phyloP scores from a whole-genome alignment of 257 asterid species.

The Osmanthus fragrans region DNA sequence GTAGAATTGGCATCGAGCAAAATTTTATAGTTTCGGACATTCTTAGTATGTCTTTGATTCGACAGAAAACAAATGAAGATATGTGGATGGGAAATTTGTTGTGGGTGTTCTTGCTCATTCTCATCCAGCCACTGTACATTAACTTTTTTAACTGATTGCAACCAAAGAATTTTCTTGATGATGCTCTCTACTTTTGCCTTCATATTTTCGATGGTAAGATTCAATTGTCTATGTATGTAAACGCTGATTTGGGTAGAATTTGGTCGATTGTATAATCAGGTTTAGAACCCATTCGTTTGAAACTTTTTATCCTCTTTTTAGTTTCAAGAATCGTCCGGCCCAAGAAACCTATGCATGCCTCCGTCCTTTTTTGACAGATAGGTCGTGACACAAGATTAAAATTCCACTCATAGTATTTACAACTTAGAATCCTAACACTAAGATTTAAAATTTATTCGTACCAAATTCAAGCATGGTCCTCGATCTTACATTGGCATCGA shows the following conservation, averaged over 20 bases:
- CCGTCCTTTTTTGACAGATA: neutral
- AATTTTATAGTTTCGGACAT: conserved; percentile 58
- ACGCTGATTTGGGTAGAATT: neutral
- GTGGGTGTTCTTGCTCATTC: conserved; percentile 37
- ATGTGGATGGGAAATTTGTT: conserved; percentile 40
- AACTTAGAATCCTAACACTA: neutral
- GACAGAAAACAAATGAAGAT: conserved; percentile 25
- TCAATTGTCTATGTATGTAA: neutral
- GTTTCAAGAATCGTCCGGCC: too few species aligned
- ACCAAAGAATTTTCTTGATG: conserved; percentile 31
- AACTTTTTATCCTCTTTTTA: neutral
- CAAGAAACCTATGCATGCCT: neutral
- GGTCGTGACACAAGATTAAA: too few species aligned
- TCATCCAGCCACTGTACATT: conserved; percentile 47
- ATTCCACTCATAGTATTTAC: conserved; percentile 29
- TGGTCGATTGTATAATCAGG: neutral
- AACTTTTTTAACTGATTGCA: conserved; percentile 46
- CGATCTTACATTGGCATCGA: neutral
- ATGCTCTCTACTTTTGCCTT: neutral
- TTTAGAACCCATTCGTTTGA: neutral
- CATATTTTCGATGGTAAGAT: neutral
- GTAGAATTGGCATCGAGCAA: conserved; percentile 42
- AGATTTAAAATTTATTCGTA: conserved; percentile 3
- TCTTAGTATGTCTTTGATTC: conserved; percentile 27
- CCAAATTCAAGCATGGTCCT: neutral